Percentiles rank a stretch among this genome's conserved stretches.
These are phyloP conservation scores for Puccinia horiana DNA, from an alignment of 1,284 basidiomycete genomes.

Conservation along the genomic window DNA sequence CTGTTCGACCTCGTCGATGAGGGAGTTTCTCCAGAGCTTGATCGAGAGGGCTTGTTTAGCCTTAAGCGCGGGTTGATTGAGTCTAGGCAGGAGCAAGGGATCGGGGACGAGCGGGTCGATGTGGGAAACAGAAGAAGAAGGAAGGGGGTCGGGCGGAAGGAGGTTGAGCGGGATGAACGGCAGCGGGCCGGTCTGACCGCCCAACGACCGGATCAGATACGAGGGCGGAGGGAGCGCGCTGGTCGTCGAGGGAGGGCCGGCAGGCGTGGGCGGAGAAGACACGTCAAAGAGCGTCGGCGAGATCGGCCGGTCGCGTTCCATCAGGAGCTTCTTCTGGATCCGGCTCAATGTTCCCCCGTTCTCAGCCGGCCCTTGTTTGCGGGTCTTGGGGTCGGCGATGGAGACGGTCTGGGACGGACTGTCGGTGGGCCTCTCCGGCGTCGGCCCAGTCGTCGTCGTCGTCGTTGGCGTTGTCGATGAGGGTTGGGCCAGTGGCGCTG, in stretches of 20 bases:
- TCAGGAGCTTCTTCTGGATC: conserved; percentile 42
- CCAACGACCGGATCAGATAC: conserved; percentile 40
- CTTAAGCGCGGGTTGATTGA: conserved; percentile 42
- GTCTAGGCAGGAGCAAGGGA: neutral
- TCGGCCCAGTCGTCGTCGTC: neutral
- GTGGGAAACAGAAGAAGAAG: neutral
- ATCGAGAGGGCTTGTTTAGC: conserved; percentile 38
- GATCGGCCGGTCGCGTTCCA: conserved; percentile 45
- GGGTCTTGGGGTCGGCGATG: neutral
- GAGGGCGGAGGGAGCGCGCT: conserved; percentile 40
- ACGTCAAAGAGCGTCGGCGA: conserved; percentile 19
- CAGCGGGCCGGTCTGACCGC: conserved; percentile 42
- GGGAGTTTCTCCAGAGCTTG: conserved; percentile 35
- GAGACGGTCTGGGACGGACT: too few species aligned
- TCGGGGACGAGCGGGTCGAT: neutral
- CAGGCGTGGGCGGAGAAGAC: neutral
- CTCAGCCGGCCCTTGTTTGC: neutral
- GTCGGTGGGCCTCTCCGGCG: neutral
- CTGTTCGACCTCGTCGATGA: conserved; percentile 48
- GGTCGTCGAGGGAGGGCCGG: neutral
- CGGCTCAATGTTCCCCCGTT: neutral
- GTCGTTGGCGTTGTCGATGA: neutral
- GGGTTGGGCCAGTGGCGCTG: neutral
- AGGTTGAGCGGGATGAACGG: conserved; percentile 36
- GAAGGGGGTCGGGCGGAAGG: neutral